phyloP scores from a whole-genome alignment of 495 filamentous ascomycete genomes.

The Geoglossum glabrum region DNA sequence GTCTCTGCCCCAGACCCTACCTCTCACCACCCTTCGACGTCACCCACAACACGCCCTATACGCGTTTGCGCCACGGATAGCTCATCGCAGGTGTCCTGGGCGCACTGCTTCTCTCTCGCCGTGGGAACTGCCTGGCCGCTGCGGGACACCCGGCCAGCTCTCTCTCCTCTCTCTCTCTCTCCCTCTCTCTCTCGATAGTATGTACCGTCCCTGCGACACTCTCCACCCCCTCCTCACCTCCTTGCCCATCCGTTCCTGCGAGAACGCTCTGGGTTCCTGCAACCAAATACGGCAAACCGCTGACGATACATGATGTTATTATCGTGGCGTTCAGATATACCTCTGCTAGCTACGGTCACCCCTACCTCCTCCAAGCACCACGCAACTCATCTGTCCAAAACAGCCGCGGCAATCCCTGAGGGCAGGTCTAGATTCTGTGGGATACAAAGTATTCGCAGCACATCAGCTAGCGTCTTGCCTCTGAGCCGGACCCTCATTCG shows the following conservation, averaged over 20 bases:
- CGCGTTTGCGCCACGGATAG: not conserved
- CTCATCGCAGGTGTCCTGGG: not conserved
- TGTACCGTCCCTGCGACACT: too few species aligned
- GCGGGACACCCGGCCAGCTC: not conserved
- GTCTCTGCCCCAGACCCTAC: not conserved
- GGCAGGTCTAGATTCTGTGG: not conserved
- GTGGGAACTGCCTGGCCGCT: not conserved
- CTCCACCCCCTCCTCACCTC: too few species aligned
- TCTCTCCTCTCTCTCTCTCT: too few species aligned
- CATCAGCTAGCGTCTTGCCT: not conserved
- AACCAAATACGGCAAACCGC: not conserved
- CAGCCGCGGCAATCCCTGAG: slow-evolving; percentile 1
- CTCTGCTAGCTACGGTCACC: not conserved
- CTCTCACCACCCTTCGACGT: not conserved
- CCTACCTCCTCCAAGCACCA: not conserved
- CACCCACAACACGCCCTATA: not conserved
- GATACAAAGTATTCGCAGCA: not conserved
- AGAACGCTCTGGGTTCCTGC: not conserved
- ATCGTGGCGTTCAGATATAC: not conserved
- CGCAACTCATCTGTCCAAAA: not conserved
- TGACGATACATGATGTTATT: not conserved
- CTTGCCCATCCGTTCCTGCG: not conserved
- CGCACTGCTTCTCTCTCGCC: not conserved
- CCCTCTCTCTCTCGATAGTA: not conserved
- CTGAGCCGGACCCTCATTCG: not conserved